Evolutionary conservation across 2,329 filamentous ascomycete species (phyloP), one percentile per base, ranked within the genome.

Genomic region (Paradendryphiella salina): DNA sequence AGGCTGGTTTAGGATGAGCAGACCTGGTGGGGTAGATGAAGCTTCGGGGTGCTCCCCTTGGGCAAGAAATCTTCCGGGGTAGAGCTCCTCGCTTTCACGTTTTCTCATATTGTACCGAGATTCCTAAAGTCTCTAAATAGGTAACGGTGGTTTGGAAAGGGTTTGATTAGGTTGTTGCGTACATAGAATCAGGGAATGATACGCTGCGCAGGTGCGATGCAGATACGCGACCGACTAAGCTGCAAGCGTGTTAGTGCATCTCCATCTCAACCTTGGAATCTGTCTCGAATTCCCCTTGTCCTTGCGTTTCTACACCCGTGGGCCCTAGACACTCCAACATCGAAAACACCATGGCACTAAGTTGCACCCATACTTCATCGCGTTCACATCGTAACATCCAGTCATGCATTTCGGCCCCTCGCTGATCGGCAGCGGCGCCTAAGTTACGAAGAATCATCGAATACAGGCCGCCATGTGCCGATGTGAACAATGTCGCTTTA

Each of bases 1-100:
- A 46, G 71, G 72, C 43, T 74, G 72, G 46, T 79, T 77, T 26
- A 83, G 63, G n/a, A 79, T 77, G 36, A 71, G 61, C 18, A 80
- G 69, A 50, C 69, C 59, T 42, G 69, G 68, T n/a, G 56, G 52
- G 14, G 53, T 49, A 10, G 55, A 51, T 21, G 56, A 52, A 35
- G 54, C 46, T 31, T 56, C 62, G n/a, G 59, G 49, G 31, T 57
- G 54, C 36, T 50, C 46, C 32, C 49, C 48, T 32, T 62, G 57
- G 4, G 50, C 58, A 11, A 72, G 58, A 48, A 70, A 71, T n/a
- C 54, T 61, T 9, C 60, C 62, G 11, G 67, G 69, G 14, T 58
- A 34, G 32, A 67, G 54, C 11, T 61, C 48, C 35, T 44, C 57
- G 10, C 39, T 47, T 21, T 57, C 57, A 35, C 54, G 38, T 47